phyloP scores from a whole-genome alignment of 257 asterid genomes.

The Forsythia viridissima region DNA sequence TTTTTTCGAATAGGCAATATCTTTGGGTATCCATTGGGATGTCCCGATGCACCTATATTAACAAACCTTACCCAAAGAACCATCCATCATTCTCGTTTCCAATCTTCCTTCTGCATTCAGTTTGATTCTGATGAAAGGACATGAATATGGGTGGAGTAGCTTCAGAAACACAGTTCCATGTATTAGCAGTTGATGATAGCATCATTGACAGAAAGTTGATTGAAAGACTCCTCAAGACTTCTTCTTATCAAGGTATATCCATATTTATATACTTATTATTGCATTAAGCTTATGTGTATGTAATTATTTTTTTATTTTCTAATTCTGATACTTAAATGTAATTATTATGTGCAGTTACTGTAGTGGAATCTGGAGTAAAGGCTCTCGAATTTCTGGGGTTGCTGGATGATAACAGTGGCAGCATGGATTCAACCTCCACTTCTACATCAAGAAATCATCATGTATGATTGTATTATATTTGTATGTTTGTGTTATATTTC shows the following conservation, averaged over 20 bases:
- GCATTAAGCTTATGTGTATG: too few relatives aligned
- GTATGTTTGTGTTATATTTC: too few relatives aligned
- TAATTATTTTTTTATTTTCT: background rate
- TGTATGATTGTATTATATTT: too few relatives aligned
- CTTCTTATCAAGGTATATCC: constrained; percentile 52
- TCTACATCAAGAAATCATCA: too few relatives aligned
- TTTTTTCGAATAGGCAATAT: constrained; percentile 21
- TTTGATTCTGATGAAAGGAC: background rate
- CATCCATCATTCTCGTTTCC: constrained; percentile 6
- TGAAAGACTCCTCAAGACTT: constrained; percentile 60
- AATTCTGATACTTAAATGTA: background rate
- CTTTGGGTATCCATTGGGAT: constrained; percentile 27
- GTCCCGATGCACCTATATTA: constrained; percentile 2
- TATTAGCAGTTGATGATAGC: constrained; percentile 24
- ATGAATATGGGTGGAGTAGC: constrained; percentile 4
- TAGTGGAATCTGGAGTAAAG: constrained; percentile 60
- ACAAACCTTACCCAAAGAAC: too few relatives aligned
- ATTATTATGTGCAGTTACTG: constrained; percentile 42
- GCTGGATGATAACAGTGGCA: constrained; percentile 30
- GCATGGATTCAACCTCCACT: background rate
- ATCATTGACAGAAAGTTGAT: constrained; percentile 55
- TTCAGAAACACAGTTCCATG: background rate
- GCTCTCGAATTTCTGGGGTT: constrained; percentile 35
- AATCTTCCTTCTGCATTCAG: background rate
- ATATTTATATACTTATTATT: background rate